Base-by-base conservation (phyloP, 2,329 filamentous ascomycete species). In the Calonectria ilicicola region DNA sequence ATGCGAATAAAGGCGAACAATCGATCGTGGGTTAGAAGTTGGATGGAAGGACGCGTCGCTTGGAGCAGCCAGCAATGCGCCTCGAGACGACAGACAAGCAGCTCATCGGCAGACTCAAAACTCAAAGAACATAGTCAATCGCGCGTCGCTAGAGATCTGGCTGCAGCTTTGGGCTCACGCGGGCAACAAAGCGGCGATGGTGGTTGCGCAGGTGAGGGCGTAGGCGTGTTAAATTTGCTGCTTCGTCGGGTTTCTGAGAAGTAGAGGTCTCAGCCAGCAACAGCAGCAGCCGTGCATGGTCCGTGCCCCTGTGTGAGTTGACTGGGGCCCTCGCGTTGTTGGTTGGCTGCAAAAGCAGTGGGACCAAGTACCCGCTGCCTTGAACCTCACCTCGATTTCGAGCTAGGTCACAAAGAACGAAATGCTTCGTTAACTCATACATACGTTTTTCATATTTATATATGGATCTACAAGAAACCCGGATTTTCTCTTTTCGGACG, bases 21-120 rank as follows among this genome's bases (percentile, higher is more conserved):
- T 75, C 66, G 60, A 65, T 65, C 74, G 42, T 62, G 64, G 29
- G 70, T 71, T 70, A 40, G 76, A 73, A 75, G 72, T 68, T 62
- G 38, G 65, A 69, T 72, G 42, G 71, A 76, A 74, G 73, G 75
- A 82, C 81, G 82, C 81, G 82, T 82, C 77, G 76, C 78, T 76
- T 69, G 53, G 73, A 75, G 72, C 71, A 80, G 76, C 75, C 78
- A 77, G 75, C 70, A 76, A 76, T 80, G 82, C 82, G 81, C 79
- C 80, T 80, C 78, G 75, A 73, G 73, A 72, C 74, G 76, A 77
- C 73, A 69, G 73, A 76, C 74, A 76, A 77, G 77, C 75, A 78
- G 73, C 77, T 79, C 80, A 82, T 82, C 73, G 70, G 77, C 70
- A 70, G 73, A 65, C 49, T 77, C 66, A 78, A 69, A 73, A 73